Base-by-base conservation (phyloP, 257 asterid genomes). In the Thymus quinquecostatus region DNA sequence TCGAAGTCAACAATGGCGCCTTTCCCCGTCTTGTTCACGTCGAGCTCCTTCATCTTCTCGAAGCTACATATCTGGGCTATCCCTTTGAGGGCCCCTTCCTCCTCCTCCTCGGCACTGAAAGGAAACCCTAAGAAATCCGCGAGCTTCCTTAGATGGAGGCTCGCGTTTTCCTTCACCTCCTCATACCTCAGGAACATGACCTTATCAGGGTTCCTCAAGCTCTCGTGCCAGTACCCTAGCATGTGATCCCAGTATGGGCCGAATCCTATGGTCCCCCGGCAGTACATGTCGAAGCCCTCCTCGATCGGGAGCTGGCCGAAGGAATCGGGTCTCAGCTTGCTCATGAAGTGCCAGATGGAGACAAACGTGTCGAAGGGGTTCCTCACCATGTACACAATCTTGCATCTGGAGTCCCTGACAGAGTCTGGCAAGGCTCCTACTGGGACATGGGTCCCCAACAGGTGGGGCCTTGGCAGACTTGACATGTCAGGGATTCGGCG, bases 171-270 rank as follows among this genome's bases (percentile, higher is more conserved):
- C 70, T 81, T 81, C 80, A 86, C 68, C 0, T 88, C 91, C 75
- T 86, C 92, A 12, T 82, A 88, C 79, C 66, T 86, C 64, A 86
- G 32, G 49, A 86, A 84, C 77, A 87, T 30, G 2, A 85, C 86
- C 54, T 83, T 82, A 28, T 71, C 11, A 10, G 86, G 80, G 36
- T 11, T 73, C 30, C 70, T 65, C 28, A 64, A 44, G 60, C 87
- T 84, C 75, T 71, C 80, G 0, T 32, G 48, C 89, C 91, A 85
- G 48, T 78, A 83, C 11, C 85, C 89, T 43, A 85, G 33, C 86
- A 85, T 72, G 57, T 87, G 95, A n/a, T 88, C 89, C 88, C 89
- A 86, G 29, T 77, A 86, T 6, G 89, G 91, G 11, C 92, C 89
- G 48, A 6, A 88, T 41, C 77, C 82, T 2, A 34, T 30, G 5